Evolutionary conservation across 352 stramenopile genomes (phyloP), one percentile per base, ranked within the genome.

Genomic region (Peronospora farinosa): DNA sequence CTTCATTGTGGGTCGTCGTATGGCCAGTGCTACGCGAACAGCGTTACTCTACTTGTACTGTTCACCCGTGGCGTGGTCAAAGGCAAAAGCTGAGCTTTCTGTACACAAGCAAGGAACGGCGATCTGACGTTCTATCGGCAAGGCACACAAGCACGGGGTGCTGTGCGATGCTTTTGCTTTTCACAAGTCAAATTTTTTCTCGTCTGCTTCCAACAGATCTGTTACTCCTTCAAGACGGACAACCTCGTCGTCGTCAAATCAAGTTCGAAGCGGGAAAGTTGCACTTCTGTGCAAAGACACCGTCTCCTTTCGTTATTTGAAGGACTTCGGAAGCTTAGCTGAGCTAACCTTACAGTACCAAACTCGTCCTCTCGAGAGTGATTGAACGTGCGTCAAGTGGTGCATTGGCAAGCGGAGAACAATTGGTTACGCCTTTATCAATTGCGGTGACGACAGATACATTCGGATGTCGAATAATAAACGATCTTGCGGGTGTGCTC

Each of bases 121-220:
- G 3, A 74, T 86, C 17, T 72, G 83, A 42, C 67, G 52, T 9
- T 25, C 1, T 81, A 76, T 46, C 62, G 53, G 38, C 31, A 11
- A 72, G 51, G 36, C 65, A 53, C 44, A 1, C 49, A 57, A 3
- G 21, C 48, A 2, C 56, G 40, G 5, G 59, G 69, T 9, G 71
- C 63, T 1, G 35, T 39, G 8, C 67, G 36, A 11, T 81, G 56
- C 25, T 77, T 85, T 21, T 69, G 71, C 0, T 36, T 73, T 77
- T 69, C 30, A 36, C 60, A 17, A 52, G 39, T 35, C 69, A 81
- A 32, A 78, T 71, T 30, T 51, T n/a, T 68, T 12, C 39, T 77
- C 12, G 40, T 72, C 3, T 57, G 48, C 23, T 67, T 79, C 32
- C 65, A 57, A 2, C 60, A 59, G 17, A 33, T 67, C 10, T 71